A percentile compares a stretch with the other conserved stretches of the same genome.
phyloP scores from a whole-genome alignment of 768 basidiomycete species.

The Hemileccinum rubropunctum region DNA sequence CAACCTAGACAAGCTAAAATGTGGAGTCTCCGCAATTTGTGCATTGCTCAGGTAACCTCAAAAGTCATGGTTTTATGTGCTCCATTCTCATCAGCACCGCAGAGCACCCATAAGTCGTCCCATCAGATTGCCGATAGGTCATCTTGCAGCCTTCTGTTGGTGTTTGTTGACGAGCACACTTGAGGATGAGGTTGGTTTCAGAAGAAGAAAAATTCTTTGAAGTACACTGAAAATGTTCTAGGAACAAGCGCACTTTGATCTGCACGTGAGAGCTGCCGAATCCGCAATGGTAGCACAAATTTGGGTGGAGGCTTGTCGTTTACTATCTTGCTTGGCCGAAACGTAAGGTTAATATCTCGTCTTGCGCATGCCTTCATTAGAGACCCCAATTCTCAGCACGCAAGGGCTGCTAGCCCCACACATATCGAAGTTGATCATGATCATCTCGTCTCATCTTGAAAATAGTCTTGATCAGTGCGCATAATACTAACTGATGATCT shows the following conservation, averaged over 20 bases:
- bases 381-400: slow-evolving; percentile 38
- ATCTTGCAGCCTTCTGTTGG: slow-evolving; percentile 49
- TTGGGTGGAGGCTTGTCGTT: slow-evolving; percentile 50
- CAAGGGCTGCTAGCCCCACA: slow-evolving; percentile 56
- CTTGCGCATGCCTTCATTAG: neutral
- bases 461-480: slow-evolving; percentile 48
- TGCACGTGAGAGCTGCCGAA: slow-evolving; percentile 53
- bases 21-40: slow-evolving; percentile 47
- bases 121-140: slow-evolving; percentile 68
- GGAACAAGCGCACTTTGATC: slow-evolving; percentile 51
- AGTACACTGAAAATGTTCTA: slow-evolving; percentile 25
- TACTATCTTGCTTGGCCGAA: slow-evolving; percentile 47
- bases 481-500: neutral
- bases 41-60: slow-evolving; percentile 52
- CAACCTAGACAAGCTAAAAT: slow-evolving; percentile 59
- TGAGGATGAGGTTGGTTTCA: slow-evolving; percentile 42
- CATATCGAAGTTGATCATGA: slow-evolving; percentile 47
- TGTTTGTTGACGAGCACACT: slow-evolving; percentile 47
- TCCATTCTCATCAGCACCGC: slow-evolving; percentile 1
- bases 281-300: slow-evolving; percentile 41
- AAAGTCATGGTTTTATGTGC: neutral
- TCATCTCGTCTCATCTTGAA: slow-evolving; percentile 62
- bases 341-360: slow-evolving; percentile 38
- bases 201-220: neutral
- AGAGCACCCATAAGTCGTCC: slow-evolving; percentile 60